Conservation (phyloP, 2,329 filamentous ascomycete genomes). For the Pseudogymnoascus sp. region DNA sequence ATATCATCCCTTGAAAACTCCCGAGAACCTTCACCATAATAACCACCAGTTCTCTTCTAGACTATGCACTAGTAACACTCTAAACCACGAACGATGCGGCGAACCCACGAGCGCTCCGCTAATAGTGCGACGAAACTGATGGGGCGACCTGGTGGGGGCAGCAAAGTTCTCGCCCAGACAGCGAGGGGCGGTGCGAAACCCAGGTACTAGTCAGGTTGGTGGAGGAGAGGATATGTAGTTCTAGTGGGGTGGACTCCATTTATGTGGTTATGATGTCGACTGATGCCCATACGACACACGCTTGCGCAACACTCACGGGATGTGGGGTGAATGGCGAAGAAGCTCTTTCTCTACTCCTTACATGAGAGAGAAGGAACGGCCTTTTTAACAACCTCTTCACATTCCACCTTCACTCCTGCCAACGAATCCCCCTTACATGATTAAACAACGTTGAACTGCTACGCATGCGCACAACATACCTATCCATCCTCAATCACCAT, state of each 20-base stretch:
- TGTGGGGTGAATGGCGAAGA: slow-evolving; percentile 5
- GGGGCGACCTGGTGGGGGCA: not conserved
- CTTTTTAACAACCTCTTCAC: not conserved
- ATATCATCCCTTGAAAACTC: not conserved
- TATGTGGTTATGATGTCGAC: slow-evolving; percentile 2
- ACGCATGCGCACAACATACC: not conserved
- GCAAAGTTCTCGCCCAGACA: not conserved
- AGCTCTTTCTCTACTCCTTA: not conserved
- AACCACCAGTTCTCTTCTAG: not conserved
- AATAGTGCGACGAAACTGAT: not conserved
- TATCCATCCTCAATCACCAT: not conserved
- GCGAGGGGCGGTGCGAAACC: not conserved
- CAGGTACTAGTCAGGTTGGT: slow-evolving; percentile 8
- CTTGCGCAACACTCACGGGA: slow-evolving; percentile 3
- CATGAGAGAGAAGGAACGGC: not conserved
- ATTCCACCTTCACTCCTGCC: not conserved
- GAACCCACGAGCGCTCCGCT: not conserved
- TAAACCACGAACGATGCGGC: not conserved
- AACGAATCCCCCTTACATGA: not conserved
- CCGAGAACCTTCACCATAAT: not conserved
- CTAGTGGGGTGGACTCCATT: not conserved
- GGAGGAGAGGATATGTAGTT: not conserved
- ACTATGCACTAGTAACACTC: slow-evolving; percentile 3
- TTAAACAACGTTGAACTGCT: not conserved
- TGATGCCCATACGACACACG: slow-evolving; percentile 2